Conservation (phyloP, 176 grass and related monocot species). For the Puccinellia tenuiflora region DNA sequence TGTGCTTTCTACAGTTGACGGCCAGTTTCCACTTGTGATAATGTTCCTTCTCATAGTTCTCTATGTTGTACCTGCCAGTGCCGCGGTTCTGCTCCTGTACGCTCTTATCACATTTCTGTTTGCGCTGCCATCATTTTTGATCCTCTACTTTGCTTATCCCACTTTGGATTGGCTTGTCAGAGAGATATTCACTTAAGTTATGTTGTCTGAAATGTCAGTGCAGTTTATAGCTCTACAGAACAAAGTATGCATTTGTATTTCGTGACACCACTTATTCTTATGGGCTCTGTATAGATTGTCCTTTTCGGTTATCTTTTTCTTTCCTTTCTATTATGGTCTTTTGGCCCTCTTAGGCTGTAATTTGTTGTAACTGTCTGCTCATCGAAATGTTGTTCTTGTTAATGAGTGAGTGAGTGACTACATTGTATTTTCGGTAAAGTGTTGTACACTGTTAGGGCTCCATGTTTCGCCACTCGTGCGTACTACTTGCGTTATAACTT, state of each 20-base stretch:
- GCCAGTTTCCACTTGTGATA: conserved; percentile 74
- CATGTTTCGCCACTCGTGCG: background rate
- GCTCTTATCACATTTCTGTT: conserved; percentile 74
- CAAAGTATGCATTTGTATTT: background rate
- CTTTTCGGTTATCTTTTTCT: background rate
- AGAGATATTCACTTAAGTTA: conserved; percentile 57
- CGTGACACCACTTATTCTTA: background rate
- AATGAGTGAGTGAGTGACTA: background rate
- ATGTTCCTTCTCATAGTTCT: conserved; percentile 90
- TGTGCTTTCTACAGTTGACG: conserved; percentile 63
- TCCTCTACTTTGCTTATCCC: conserved; percentile 88
- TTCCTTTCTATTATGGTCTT: background rate
- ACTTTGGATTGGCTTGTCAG: conserved; percentile 79
- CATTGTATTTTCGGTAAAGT: background rate
- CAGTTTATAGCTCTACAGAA: background rate
- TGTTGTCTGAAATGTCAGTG: background rate
- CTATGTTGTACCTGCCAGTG: conserved; percentile 75
- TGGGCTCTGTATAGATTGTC: background rate
- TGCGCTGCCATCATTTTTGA: conserved; percentile 74
- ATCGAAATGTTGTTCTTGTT: conserved; percentile 3
- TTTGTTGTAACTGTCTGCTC: background rate
- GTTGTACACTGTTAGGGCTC: background rate
- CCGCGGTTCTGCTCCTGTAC: conserved; percentile 56
- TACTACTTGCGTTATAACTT: background rate
- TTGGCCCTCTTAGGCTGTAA: background rate